Evolutionary conservation across 306 rosid genomes (phyloP).

Genomic region (Senna siamea): DNA sequence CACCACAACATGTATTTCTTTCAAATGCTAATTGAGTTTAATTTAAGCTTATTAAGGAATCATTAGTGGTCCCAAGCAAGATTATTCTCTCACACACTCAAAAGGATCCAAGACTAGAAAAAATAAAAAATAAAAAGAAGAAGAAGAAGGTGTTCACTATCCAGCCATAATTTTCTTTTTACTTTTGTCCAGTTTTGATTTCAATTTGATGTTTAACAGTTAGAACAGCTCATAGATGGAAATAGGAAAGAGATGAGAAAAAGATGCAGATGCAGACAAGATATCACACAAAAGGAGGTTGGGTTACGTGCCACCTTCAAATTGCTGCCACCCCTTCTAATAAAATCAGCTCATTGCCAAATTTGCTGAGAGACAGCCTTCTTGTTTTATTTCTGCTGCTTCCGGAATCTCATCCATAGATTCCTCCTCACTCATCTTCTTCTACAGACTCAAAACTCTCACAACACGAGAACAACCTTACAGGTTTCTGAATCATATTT

Average conservation of each 20-base stretch:
- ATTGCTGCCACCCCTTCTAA: conserved; percentile 23
- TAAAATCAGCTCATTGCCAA: not conserved
- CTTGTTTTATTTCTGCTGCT: not conserved
- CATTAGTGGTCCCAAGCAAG: too few species aligned
- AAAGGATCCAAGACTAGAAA: too few species aligned
- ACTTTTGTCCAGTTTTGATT: not conserved
- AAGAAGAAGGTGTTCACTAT: too few species aligned
- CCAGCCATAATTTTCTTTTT: too few species aligned
- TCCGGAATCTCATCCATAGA: conserved; percentile 39
- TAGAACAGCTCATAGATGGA: not conserved
- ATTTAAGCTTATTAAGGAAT: too few species aligned
- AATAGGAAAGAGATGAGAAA: not conserved
- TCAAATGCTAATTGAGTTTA: too few species aligned
- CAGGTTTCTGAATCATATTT: too few species aligned
- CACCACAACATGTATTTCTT: too few species aligned
- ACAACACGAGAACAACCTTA: too few species aligned
- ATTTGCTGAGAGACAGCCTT: not conserved
- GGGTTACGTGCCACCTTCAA: conserved; percentile 44
- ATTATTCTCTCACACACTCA: too few species aligned
- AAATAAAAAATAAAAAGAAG: too few species aligned
- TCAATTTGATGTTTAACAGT: not conserved
- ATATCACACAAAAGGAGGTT: not conserved
- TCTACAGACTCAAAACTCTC: too few species aligned
- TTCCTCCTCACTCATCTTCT: not conserved
- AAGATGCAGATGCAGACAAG: conserved; percentile 27